phyloP scores from a whole-genome alignment of 164 flowering plant genomes.

The Berberis thunbergii region DNA sequence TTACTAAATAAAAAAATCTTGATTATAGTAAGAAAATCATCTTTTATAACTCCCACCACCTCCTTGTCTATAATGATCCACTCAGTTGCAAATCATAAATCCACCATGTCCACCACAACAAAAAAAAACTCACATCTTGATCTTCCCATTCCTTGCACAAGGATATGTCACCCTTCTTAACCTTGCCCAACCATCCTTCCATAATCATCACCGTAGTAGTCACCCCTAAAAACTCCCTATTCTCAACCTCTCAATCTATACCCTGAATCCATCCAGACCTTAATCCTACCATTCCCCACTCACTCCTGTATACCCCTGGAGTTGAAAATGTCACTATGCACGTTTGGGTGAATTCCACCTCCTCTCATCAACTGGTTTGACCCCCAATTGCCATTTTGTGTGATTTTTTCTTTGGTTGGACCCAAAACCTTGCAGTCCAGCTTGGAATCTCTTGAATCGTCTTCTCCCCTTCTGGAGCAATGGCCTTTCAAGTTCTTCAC shows the following conservation, averaged over 20 bases:
- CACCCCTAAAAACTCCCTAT: conserved; percentile 55
- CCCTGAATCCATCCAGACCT: conserved; percentile 26
- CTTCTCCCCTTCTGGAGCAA: conserved; percentile 23
- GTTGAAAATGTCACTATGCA: conserved; percentile 36
- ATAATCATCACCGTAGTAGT: conserved; percentile 38
- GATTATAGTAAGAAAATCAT: no score
- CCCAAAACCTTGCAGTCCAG: conserved; percentile 16
- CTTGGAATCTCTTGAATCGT: conserved; percentile 21
- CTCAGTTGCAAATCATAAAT: no score
- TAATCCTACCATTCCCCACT: conserved; percentile 50
- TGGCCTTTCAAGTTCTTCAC: conserved; percentile 2
- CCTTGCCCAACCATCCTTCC: conserved; percentile 34
- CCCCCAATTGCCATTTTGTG: conserved; percentile 51
- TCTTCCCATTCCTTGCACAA: conserved; percentile 65
- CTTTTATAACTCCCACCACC: no score
- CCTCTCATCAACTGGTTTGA: conserved; percentile 33
- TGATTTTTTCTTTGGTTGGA: conserved; percentile 40
- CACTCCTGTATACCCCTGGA: conserved; percentile 40
- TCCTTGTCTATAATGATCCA: no score
- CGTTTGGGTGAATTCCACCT: conserved; percentile 22
- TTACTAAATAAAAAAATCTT: no score
- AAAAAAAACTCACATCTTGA: conserved; percentile 29
- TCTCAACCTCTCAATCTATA: conserved; percentile 27
- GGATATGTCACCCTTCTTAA: conserved; percentile 69
- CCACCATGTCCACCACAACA: no score